These are phyloP conservation scores for Lagenidium sp. DNA, from an alignment of 352 stramenopile genomes.

Conservation along the genomic window DNA sequence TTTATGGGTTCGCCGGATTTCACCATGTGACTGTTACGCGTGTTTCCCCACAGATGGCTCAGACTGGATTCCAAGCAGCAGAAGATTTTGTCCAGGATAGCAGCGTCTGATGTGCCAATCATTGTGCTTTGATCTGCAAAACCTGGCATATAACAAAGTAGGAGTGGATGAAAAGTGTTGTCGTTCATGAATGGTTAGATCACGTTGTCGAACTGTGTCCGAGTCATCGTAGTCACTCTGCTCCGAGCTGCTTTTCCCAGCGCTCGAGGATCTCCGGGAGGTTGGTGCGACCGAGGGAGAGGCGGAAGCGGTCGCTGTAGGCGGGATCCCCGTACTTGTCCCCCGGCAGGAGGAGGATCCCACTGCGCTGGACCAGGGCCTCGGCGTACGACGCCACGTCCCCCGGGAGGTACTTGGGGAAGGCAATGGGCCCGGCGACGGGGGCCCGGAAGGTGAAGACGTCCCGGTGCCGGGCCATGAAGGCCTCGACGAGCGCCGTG, in stretches of 20 bases:
- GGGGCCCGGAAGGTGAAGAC: slow-evolving; percentile 28
- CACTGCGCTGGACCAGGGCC: slow-evolving; percentile 17
- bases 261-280: slow-evolving; percentile 18
- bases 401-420: slow-evolving; percentile 16
- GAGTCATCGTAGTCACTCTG: not conserved
- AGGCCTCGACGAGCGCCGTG: slow-evolving; percentile 14
- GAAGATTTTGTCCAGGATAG: too few species aligned
- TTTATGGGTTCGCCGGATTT: too few species aligned
- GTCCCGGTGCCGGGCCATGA: slow-evolving; percentile 22
- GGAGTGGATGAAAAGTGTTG: too few species aligned
- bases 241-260: slow-evolving; percentile 14
- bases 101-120: too few species aligned
- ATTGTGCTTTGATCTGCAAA: too few species aligned
- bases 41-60: too few species aligned
- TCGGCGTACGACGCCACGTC: slow-evolving; percentile 15
- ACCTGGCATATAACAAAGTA: too few species aligned
- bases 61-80: too few species aligned
- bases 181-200: too few species aligned
- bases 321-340: slow-evolving; percentile 18
- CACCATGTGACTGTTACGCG: too few species aligned
- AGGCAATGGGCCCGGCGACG: slow-evolving; percentile 21
- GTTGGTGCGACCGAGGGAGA: slow-evolving; percentile 22
- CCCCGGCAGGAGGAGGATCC: slow-evolving; percentile 28
- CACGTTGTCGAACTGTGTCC: not conserved
- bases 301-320: slow-evolving; percentile 18